Conservation (phyloP, 345 rosid species). For the sweet orange (Citrus sinensis) region DVS_A1.0 CM039165.1:33062501-33063000, state of each 20-base stretch:
- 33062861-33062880: neutral
- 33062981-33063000: slow-evolving; percentile 75
- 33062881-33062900: neutral
- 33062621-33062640: neutral
- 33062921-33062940: slow-evolving; percentile 70
- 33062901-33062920: neutral
- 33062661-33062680: neutral
- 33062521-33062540: neutral
- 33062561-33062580: neutral
- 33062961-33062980: slow-evolving; percentile 65
- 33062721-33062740: slow-evolving; percentile 49
- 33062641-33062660: neutral
- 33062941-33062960: slow-evolving; percentile 72
- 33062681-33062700: neutral
- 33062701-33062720: neutral
- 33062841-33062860: neutral
- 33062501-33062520: neutral
- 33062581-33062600: neutral
- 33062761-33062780: slow-evolving; percentile 76
- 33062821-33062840: neutral
- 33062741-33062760: slow-evolving; percentile 73
- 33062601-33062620: neutral
- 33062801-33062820: slow-evolving; percentile 1
- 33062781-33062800: slow-evolving; percentile 89
- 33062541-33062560: neutral